Evolutionary conservation across 2,329 filamentous ascomycete species (phyloP).

Genomic region (Metarhizium sp.): DNA sequence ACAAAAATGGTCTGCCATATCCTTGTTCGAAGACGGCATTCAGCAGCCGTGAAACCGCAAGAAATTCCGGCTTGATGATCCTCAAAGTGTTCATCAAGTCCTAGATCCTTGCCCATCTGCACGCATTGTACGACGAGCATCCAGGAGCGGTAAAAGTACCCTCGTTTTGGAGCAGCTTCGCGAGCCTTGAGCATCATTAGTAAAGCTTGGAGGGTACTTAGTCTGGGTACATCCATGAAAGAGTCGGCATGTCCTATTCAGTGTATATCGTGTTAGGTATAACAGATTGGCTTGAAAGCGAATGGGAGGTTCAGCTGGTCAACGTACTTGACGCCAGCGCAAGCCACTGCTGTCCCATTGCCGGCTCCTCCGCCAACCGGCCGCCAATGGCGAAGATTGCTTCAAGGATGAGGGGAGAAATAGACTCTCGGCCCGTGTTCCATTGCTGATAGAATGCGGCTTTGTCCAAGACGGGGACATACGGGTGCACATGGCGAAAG

Average conservation of each 20-base stretch:
- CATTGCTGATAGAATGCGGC: slow-evolving; percentile 80
- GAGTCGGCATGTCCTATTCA: slow-evolving; percentile 72
- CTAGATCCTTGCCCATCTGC: slow-evolving; percentile 86
- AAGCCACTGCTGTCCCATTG: slow-evolving; percentile 85
- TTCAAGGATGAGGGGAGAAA: slow-evolving; percentile 83
- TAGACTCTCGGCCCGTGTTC: slow-evolving; percentile 70
- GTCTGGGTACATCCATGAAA: slow-evolving; percentile 82
- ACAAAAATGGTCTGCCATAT: slow-evolving; percentile 86
- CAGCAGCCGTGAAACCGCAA: slow-evolving; percentile 60
- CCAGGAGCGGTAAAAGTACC: slow-evolving; percentile 96
- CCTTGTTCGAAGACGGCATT: slow-evolving; percentile 76
- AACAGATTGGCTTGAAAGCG: neutral
- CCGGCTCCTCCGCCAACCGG: slow-evolving; percentile 71
- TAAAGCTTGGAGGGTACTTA: slow-evolving; percentile 87
- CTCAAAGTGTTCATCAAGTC: slow-evolving; percentile 77
- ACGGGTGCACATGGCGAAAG: slow-evolving; percentile 84
- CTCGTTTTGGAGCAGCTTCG: slow-evolving; percentile 83
- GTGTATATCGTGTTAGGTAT: neutral
- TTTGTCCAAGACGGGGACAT: slow-evolving; percentile 82
- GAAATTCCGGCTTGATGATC: slow-evolving; percentile 62
- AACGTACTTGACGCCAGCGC: slow-evolving; percentile 70
- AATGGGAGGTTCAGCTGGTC: no score
- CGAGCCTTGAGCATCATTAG: slow-evolving; percentile 82
- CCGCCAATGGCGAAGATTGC: slow-evolving; percentile 86
- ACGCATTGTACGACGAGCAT: slow-evolving; percentile 89